phyloP scores from a whole-genome alignment of 176 grass and related monocot genomes.

The Musa acuminata region DNA sequence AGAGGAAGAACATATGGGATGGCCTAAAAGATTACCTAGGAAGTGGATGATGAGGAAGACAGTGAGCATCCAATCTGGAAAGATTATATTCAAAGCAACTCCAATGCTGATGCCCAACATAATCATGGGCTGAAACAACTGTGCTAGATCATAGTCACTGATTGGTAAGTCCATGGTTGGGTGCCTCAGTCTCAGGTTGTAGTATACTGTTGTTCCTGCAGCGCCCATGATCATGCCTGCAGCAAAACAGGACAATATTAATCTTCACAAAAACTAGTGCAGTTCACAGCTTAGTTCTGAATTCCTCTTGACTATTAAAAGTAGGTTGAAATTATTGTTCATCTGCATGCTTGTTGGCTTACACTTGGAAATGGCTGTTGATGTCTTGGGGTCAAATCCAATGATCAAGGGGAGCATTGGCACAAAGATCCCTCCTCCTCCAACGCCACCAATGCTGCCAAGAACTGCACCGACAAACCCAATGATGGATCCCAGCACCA shows the following conservation, averaged over 20 bases:
- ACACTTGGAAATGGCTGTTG: conserved; percentile 15
- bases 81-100: conserved; percentile 1
- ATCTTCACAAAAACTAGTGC: too few species aligned
- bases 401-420: conserved; percentile 12
- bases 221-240: conserved; percentile 9
- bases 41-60: conserved; percentile 1
- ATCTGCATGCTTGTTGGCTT: background rate
- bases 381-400: conserved; percentile 12
- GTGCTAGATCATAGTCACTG: conserved; percentile 6
- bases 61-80: conserved; percentile 11
- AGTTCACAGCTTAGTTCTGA: too few species aligned
- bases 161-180: background rate
- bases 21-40: background rate
- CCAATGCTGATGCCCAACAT: conserved; percentile 12
- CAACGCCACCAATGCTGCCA: conserved; percentile 11
- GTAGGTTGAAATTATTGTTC: too few species aligned
- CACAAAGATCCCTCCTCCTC: conserved; percentile 12
- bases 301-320: too few species aligned
- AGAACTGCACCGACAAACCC: background rate
- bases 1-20: background rate
- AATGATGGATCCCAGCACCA: conserved; percentile 9
- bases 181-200: conserved; percentile 1
- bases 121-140: conserved; percentile 5
- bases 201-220: background rate
- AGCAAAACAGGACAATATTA: too few species aligned